Percentiles rank a stretch among this genome's conserved stretches.
Conservation (phyloP, 2,329 filamentous ascomycete species). For the Colletotrichum viniferum region DNA sequence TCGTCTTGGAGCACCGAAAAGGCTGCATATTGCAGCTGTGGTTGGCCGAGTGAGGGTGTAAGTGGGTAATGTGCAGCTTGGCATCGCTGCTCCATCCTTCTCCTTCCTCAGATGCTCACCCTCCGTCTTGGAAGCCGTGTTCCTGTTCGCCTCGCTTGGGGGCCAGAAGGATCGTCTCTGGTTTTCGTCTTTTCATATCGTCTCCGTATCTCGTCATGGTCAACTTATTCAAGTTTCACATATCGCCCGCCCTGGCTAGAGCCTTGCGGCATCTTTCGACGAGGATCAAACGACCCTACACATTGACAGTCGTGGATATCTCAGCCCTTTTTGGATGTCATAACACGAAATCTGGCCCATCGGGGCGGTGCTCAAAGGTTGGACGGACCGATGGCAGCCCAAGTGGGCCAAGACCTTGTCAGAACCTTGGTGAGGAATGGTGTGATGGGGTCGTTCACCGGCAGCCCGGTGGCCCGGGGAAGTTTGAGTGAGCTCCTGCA, state of each 20-base stretch:
- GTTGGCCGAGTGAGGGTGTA: neutral
- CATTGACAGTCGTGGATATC: neutral
- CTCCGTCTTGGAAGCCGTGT: neutral
- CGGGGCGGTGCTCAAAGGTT: neutral
- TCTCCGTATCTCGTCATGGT: slow-evolving; percentile 3
- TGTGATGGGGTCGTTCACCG: neutral
- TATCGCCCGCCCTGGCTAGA: neutral
- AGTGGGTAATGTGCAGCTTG: slow-evolving; percentile 7
- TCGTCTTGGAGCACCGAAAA: neutral
- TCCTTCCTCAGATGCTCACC: neutral
- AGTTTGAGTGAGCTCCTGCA: neutral
- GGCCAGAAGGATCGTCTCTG: neutral
- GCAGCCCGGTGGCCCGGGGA: neutral
- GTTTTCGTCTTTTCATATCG: neutral
- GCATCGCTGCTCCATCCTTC: neutral
- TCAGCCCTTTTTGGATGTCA: neutral
- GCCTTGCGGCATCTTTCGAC: neutral
- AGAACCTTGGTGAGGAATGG: neutral
- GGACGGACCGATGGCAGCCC: neutral
- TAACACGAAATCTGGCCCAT: neutral
- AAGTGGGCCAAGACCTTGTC: neutral
- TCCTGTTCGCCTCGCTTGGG: neutral
- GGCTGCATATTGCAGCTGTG: neutral
- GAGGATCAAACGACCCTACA: neutral
- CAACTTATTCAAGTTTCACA: neutral